Conservation (phyloP, 768 basidiomycete genomes). For the Hygrophoropsis aurantiaca region DNA sequence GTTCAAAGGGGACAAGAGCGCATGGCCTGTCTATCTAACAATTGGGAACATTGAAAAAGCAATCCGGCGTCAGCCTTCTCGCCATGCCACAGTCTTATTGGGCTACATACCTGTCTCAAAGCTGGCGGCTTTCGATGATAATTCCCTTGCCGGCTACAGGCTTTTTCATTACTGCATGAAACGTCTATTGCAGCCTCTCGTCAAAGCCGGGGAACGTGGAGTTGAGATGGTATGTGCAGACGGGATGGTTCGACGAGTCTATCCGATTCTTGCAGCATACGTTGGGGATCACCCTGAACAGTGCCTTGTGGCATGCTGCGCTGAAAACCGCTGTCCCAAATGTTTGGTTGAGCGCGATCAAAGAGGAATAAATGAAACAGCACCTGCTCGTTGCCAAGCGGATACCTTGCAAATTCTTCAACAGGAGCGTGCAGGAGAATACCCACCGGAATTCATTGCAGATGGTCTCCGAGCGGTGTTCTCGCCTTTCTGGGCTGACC, state of each 20-base stretch:
- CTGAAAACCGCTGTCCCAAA: slow-evolving; percentile 9
- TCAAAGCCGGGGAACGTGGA: slow-evolving; percentile 13
- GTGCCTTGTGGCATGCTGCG: slow-evolving; percentile 11
- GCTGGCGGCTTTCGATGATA: slow-evolving; percentile 2
- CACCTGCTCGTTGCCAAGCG: background rate
- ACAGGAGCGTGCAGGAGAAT: background rate
- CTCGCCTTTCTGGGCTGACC: slow-evolving; percentile 40
- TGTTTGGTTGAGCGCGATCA: background rate
- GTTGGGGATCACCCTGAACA: slow-evolving; percentile 23
- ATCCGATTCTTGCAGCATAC: slow-evolving; percentile 22
- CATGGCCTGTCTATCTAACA: slow-evolving; percentile 24
- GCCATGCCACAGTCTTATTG: slow-evolving; percentile 8
- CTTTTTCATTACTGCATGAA: slow-evolving; percentile 21
- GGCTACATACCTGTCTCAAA: slow-evolving; percentile 6
- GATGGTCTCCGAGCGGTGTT: background rate
- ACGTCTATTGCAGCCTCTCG: slow-evolving; percentile 13
- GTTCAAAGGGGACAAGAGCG: slow-evolving; percentile 32
- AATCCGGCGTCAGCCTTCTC: slow-evolving; percentile 5
- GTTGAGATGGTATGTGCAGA: slow-evolving; percentile 17
- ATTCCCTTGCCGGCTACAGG: slow-evolving; percentile 12
- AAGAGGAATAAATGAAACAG: slow-evolving; percentile 4
- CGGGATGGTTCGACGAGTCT: slow-evolving; percentile 8
- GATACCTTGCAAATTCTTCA: background rate
- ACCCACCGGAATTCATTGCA: background rate
- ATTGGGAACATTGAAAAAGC: slow-evolving; percentile 23